Evolutionary conservation across 2,329 filamentous ascomycete species (phyloP), one percentile per base, ranked within the genome.

Genomic region (Geoglossum cookeanum): DNA sequence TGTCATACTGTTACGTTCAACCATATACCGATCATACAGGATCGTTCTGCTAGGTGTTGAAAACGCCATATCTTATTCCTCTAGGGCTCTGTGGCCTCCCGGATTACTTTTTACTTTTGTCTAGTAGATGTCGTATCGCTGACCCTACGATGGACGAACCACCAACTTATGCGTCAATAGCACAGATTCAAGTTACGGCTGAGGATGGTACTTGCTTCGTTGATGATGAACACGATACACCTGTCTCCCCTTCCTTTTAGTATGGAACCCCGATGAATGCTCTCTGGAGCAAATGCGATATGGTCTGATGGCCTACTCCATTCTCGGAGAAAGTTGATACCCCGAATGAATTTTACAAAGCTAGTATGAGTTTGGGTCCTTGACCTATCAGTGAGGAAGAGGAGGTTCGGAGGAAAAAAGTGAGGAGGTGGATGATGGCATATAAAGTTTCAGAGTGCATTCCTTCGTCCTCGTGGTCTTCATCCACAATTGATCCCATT

Each of bases 1-100:
- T 6, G 3, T 37, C 32, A 32, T 32, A 7, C 17, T 35, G 27
- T 32, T n/a, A 7, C n/a, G 48, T 37, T 7, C 7, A 17, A 51
- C 27, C 8, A 9, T 29, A 17, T 45, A n/a, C 15, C 29, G 27
- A 57, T n/a, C 27, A 30, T 29, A 45, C 39, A 64, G 60, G 80
- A 65, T 86, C 86, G 0, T 91, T 85, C 68, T 92, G 87, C 67
- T 87, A 91, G 68, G 78, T 87, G 62, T 81, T 82, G 4, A 76
- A 72, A 49, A 71, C 69, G 3, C 79, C 81, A 2, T 79, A 78
- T 6, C 68, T 81, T 3, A 74, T 81, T 53, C 77, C 80, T 1
- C 80, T 81, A 68, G 80, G 83, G 9, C 74, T 87, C 29, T 78
- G 75, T 64, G 78, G 84, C 59, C 83, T 84, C n/a, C 84, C 84